Base-by-base conservation (phyloP, 2,329 filamentous ascomycete genomes). In the Nemania serpens region DNA sequence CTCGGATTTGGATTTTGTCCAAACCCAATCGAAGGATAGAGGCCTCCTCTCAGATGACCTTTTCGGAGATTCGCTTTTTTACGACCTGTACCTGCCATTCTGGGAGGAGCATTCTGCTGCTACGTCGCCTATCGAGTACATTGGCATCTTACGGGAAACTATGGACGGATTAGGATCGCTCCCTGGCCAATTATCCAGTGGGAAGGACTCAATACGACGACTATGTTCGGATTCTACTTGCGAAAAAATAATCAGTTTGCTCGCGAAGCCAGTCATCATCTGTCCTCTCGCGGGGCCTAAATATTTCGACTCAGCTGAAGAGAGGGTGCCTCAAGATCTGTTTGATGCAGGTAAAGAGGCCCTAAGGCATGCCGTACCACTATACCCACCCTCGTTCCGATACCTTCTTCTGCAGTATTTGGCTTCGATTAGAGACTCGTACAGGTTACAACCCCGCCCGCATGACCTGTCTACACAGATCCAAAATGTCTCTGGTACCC, bases 401-500 rank as follows among this genome's bases (percentile, higher is more conserved):
- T 62, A 70, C n/a, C 61, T 75, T n/a, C 63, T 75, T 17, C 50
- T 67, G 34, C 66, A 68, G 22, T 74, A 67, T 43, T 58, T 74
- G 4, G 62, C 64, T 10, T 68, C 68, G 34, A 48, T 75, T 17
- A 63, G 71, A 43, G 41, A 59, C 17, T 63, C 70, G 13, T 70
- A 73, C 18, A 54, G 61, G 49, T 58, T 62, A 7, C 62, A 68
- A 12, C 45, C 55, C 2, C 47, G 54, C 12, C 18, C 59, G 9
- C 37, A 58, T 9, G 62, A 67, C 13, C 58, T 73, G 25, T 61
- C 62, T 33, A 41, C 59, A 6, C 65, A 68, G 12, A 67, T 78
- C 9, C 68, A 69, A n/a, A 71, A 74, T 29, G 71, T 82, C 2
- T 74, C 81, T 3, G 75, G 76, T 10, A 75, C 80, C 1, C 65